phyloP scores from a whole-genome alignment of 2,329 filamentous ascomycete species.

The Cladobotryum protrusum region DNA sequence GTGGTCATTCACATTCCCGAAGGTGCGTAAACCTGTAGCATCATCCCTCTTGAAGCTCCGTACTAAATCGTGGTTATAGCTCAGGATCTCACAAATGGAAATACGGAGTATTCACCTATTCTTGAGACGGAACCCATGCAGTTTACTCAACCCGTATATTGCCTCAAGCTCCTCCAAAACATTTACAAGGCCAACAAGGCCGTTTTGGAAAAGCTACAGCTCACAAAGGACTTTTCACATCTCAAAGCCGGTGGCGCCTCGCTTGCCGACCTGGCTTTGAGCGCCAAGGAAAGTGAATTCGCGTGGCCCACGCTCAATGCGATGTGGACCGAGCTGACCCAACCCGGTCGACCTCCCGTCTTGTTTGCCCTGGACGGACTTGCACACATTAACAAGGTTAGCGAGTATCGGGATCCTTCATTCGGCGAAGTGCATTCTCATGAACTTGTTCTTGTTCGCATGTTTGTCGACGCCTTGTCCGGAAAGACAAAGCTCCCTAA shows the following conservation, averaged over 20 bases:
- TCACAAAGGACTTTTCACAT: slow-evolving; percentile 39
- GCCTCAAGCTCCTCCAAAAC: slow-evolving; percentile 64
- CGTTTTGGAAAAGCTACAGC: slow-evolving; percentile 50
- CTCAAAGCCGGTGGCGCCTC: slow-evolving; percentile 51
- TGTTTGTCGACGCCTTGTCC: slow-evolving; percentile 68
- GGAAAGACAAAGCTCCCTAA: slow-evolving; percentile 55
- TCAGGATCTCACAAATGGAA: slow-evolving; percentile 72
- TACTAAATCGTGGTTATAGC: slow-evolving; percentile 34
- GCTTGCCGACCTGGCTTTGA: slow-evolving; percentile 63
- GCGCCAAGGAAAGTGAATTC: slow-evolving; percentile 66
- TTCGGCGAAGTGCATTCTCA: slow-evolving; percentile 77
- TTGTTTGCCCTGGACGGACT: slow-evolving; percentile 75
- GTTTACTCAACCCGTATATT: slow-evolving; percentile 77
- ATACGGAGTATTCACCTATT: slow-evolving; percentile 73
- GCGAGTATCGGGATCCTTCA: slow-evolving; percentile 66
- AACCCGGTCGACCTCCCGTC: slow-evolving; percentile 50
- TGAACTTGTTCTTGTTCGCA: slow-evolving; percentile 68
- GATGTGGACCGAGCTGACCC: slow-evolving; percentile 70
- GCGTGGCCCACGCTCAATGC: slow-evolving; percentile 77
- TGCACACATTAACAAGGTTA: slow-evolving; percentile 71
- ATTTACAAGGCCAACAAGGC: slow-evolving; percentile 66
- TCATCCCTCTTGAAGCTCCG: not conserved
- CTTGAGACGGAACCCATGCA: slow-evolving; percentile 49
- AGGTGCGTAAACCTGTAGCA: slow-evolving; percentile 48
- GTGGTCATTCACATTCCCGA: slow-evolving; percentile 86